A percentile compares a stretch with the other conserved stretches of the same genome.
These are phyloP conservation scores for Paspalum notatum DNA, from an alignment of 176 grass and related monocot genomes.

Conservation along the genomic window DNA sequence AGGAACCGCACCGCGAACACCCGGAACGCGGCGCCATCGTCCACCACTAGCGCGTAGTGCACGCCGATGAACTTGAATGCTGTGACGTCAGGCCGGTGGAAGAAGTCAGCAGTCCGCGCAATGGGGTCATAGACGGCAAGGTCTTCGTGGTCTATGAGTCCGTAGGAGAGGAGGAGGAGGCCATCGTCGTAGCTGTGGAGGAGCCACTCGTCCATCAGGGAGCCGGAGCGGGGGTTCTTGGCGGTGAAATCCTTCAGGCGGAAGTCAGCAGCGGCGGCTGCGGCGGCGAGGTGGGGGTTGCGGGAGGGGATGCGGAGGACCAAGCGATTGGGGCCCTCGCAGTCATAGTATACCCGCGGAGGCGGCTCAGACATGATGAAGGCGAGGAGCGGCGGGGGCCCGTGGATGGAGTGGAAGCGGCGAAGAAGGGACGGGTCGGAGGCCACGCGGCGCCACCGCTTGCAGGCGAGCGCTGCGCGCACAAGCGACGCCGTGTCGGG, in stretches of 20 bases:
- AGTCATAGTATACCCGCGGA: neutral
- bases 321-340: neutral
- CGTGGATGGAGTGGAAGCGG: constrained; percentile 14
- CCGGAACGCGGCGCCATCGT: constrained; percentile 8
- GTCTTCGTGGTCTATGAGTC: neutral
- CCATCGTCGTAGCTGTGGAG: constrained; percentile 20
- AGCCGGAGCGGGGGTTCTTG: neutral
- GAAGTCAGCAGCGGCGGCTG: neutral
- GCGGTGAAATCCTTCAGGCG: neutral
- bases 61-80: neutral
- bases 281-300: constrained; percentile 3
- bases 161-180: constrained; percentile 28
- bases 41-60: neutral
- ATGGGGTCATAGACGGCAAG: constrained; percentile 44
- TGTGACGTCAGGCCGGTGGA: neutral
- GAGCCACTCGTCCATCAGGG: neutral
- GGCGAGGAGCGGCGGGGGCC: constrained; percentile 13
- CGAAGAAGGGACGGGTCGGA: constrained; percentile 16
- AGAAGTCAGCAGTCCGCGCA: constrained; percentile 17
- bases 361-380: constrained; percentile 17
- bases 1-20: neutral
- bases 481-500: constrained; percentile 37
- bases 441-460: constrained; percentile 22
- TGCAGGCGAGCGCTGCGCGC: constrained; percentile 12
- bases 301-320: neutral